These are phyloP conservation scores for Lachancea meyersii DNA, from an alignment of 805 yeast species.

Conservation along the genomic window DNA sequence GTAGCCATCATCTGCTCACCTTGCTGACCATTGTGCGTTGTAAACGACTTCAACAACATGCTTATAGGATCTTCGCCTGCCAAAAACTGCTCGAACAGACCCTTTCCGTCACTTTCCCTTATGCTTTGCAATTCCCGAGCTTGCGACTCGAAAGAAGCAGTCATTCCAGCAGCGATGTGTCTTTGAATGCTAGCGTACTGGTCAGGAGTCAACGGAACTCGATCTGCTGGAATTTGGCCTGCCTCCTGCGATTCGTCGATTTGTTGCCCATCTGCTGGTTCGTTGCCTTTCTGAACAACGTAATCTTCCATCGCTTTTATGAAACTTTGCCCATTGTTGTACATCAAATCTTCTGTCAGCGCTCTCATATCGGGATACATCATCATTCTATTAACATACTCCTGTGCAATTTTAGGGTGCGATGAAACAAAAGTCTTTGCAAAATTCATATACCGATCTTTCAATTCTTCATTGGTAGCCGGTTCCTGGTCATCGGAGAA, in stretches of 20 bases:
- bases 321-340: conserved; percentile 71
- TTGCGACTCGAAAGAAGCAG: conserved; percentile 25
- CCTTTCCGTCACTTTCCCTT: conserved; percentile 27
- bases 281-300: conserved; percentile 40
- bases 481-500: not conserved
- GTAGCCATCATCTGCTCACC: conserved; percentile 3
- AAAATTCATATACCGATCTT: conserved; percentile 24
- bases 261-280: not conserved
- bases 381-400: conserved; percentile 29
- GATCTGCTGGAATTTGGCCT: conserved; percentile 28
- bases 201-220: conserved; percentile 27
- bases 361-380: conserved; percentile 43
- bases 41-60: conserved; percentile 25
- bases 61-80: conserved; percentile 28
- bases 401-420: conserved; percentile 32
- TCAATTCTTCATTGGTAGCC: conserved; percentile 16
- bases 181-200: conserved; percentile 29
- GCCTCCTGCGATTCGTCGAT: conserved; percentile 12
- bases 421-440: conserved; percentile 31
- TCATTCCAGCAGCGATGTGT: conserved; percentile 30
- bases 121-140: conserved; percentile 24
- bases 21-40: conserved; percentile 21
- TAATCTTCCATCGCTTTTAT: conserved; percentile 74
- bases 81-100: conserved; percentile 27
- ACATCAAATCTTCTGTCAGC: conserved; percentile 74